These are phyloP conservation scores for Boletus rubescentipes DNA, from an alignment of 768 basidiomycete species.

Conservation along the genomic window DNA sequence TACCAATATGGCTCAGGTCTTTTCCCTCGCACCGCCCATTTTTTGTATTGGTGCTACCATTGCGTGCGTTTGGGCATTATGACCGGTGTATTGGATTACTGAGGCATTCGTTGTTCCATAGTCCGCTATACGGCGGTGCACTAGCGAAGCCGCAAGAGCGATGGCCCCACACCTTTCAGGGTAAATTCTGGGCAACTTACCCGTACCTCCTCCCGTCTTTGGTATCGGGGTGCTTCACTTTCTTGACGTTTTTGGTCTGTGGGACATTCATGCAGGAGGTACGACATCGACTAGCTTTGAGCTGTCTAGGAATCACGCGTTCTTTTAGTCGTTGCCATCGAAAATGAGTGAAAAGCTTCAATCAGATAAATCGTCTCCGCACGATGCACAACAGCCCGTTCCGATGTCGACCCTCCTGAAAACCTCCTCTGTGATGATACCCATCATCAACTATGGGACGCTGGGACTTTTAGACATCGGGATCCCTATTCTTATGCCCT, in stretches of 20 bases:
- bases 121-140: slow-evolving; percentile 55
- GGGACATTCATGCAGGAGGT: slow-evolving; percentile 31
- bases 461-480: slow-evolving; percentile 45
- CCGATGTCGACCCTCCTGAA: slow-evolving; percentile 36
- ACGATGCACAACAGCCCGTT: neutral
- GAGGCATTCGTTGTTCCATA: neutral
- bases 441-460: slow-evolving; percentile 42
- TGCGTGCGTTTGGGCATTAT: neutral
- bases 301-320: neutral
- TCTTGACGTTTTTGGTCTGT: slow-evolving; percentile 12
- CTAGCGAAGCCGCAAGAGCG: slow-evolving; percentile 54
- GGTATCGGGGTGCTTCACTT: slow-evolving; percentile 14
- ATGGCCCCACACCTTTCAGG: slow-evolving; percentile 48
- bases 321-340: slow-evolving; percentile 23
- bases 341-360: slow-evolving; percentile 1
- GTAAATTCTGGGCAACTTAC: slow-evolving; percentile 16
- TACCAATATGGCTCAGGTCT: slow-evolving; percentile 37
- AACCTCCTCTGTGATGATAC: slow-evolving; percentile 36
- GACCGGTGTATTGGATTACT: neutral
- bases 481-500: slow-evolving; percentile 39
- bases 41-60: neutral
- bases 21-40: slow-evolving; percentile 16
- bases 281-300: neutral
- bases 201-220: slow-evolving; percentile 1
- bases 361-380: neutral